Base-by-base conservation (phyloP, 2,329 filamentous ascomycete species). In the Trichoderma sp. region DNA sequence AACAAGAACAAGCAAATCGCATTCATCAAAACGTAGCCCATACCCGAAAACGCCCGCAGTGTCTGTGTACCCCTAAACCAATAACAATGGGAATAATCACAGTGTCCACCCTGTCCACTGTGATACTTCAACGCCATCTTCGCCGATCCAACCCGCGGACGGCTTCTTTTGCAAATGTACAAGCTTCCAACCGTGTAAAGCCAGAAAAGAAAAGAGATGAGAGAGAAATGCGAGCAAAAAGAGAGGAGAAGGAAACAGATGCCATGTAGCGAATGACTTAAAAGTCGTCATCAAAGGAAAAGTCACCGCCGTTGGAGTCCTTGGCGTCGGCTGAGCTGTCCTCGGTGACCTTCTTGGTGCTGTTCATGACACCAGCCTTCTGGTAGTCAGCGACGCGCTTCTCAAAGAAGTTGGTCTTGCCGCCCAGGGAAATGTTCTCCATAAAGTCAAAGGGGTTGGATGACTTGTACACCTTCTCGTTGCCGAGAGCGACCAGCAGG, bases 391-490 rank as follows among this genome's bases (percentile, higher is more conserved):
- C 95, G 65, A 99, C 95, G 73, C 95, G 92, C 91, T 99, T 99
- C 90, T 99, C 95, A 78, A 99, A 99, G 88, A 99, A 99, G 88
- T 99, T 99, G 78, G 95, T 99, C 91, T 99, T 99, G 80, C 95
- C 95, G 60, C 93, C 92, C 12, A 99, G 87, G 24, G 95, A 98
- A 80, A 99, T 99, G 82, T 97, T 97, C 86, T 99, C 95, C 95
- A 99, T 99, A 81, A 99, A 99, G 85, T 99, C 95, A 78, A 99
- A 99, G 77, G 95, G 95, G 83, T 99, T 99, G 78, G 89, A 87
- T 28, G 90, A 84, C 76, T 95, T 91, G 88, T 96, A 99, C 74
- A 91, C 85, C 85, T 97, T 98, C 73, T 91, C 86, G 80, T 97
- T 97, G 74, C 95, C 95, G 54, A 99, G 90, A 39, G 95, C 89